Evolutionary conservation across 2,329 filamentous ascomycete genomes (phyloP).

Genomic region (Scedosporium boydii): DNA sequence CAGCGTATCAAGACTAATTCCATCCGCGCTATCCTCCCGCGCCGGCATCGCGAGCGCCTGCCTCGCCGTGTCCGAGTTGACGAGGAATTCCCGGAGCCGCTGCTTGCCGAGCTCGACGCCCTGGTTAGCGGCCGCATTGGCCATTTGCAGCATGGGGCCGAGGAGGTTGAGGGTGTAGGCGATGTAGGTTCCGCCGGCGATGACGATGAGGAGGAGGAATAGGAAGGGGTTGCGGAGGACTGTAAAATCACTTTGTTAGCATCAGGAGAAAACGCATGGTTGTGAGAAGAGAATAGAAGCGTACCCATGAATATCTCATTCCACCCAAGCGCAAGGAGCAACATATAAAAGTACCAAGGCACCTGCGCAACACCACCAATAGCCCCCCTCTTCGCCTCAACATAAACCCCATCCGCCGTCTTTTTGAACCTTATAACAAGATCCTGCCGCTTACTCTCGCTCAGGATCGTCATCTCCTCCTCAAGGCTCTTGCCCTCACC

Average conservation of each 20-base stretch:
- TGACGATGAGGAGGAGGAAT: constrained; percentile 77
- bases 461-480: constrained; percentile 92
- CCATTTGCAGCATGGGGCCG: constrained; percentile 93
- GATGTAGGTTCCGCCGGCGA: constrained; percentile 70
- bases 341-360: constrained; percentile 85
- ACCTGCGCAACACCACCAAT: constrained; percentile 93
- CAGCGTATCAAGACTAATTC: constrained; percentile 49
- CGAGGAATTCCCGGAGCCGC: constrained; percentile 80
- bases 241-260: constrained; percentile 25
- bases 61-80: constrained; percentile 74
- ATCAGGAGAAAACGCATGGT: constrained; percentile 3
- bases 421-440: constrained; percentile 95
- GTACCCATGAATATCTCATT: constrained; percentile 93
- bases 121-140: constrained; percentile 77
- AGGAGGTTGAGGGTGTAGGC: constrained; percentile 92
- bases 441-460: constrained; percentile 82
- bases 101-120: constrained; percentile 88
- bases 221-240: constrained; percentile 90
- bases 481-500: constrained; percentile 90
- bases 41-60: constrained; percentile 71
- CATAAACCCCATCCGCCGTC: constrained; percentile 93
- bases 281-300: constrained; percentile 20
- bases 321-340: constrained; percentile 90
- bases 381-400: constrained; percentile 93
- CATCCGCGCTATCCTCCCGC: constrained; percentile 31